phyloP scores from a whole-genome alignment of 164 flowering plant genomes.

The Euptelea pleiosperma region DNA sequence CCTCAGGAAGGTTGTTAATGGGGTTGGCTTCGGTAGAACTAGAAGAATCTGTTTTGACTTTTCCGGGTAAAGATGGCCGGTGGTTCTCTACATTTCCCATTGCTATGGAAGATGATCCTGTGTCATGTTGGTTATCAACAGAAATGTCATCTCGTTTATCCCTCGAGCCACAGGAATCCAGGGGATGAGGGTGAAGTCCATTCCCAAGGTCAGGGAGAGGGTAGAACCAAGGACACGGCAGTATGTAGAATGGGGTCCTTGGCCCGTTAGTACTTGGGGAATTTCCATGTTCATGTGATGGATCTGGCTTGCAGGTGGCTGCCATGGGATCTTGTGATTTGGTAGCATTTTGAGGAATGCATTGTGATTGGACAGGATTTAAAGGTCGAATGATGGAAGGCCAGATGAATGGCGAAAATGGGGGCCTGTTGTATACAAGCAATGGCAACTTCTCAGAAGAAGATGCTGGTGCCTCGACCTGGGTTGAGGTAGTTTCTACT shows the following conservation, averaged over 20 bases:
- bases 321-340: slow-evolving; percentile 18
- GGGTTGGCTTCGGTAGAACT: slow-evolving; percentile 22
- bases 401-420: slow-evolving; percentile 43
- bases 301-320: slow-evolving; percentile 10
- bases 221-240: slow-evolving; percentile 64
- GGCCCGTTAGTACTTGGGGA: slow-evolving; percentile 16
- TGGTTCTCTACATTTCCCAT: slow-evolving; percentile 11
- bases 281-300: slow-evolving; percentile 28
- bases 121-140: slow-evolving; percentile 14
- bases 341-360: slow-evolving; percentile 19
- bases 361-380: slow-evolving; percentile 21
- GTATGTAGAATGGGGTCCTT: slow-evolving; percentile 37
- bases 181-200: slow-evolving; percentile 17
- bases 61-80: slow-evolving; percentile 6
- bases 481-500: slow-evolving; percentile 20
- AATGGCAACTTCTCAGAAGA: slow-evolving; percentile 28
- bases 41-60: slow-evolving; percentile 22
- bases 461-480: slow-evolving; percentile 21
- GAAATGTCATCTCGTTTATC: slow-evolving; percentile 21
- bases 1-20: slow-evolving; percentile 22
- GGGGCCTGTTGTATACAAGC: slow-evolving; percentile 29
- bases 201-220: slow-evolving; percentile 34
- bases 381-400: slow-evolving; percentile 38
- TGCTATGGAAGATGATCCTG: slow-evolving; percentile 26
- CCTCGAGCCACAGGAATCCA: slow-evolving; percentile 8